phyloP scores from a whole-genome alignment of 345 rosid species.

The Odontarrhena argentea region DNA sequence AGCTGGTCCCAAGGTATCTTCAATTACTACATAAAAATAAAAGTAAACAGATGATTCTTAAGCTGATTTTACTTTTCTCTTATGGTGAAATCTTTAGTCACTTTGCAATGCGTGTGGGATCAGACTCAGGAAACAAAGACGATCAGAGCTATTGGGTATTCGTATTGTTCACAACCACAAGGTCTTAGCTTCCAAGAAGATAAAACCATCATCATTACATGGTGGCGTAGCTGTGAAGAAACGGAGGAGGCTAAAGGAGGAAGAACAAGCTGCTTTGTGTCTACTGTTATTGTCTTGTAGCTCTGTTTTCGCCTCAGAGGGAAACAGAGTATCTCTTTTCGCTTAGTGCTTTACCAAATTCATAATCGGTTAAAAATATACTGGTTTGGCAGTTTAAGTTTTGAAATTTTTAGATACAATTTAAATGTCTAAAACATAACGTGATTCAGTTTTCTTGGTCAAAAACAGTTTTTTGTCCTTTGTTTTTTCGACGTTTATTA shows the following conservation, averaged over 20 bases:
- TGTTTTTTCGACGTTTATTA: too few relatives aligned
- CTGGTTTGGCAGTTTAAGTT: too few relatives aligned
- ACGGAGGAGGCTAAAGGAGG: constrained; percentile 63
- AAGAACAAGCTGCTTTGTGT: constrained; percentile 82
- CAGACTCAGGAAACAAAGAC: constrained; percentile 66
- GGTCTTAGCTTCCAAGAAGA: constrained; percentile 34
- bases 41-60: background rate
- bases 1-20: constrained; percentile 75
- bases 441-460: too few relatives aligned
- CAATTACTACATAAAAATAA: background rate
- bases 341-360: too few relatives aligned
- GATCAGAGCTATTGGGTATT: constrained; percentile 38
- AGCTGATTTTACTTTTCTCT: background rate
- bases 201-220: constrained; percentile 1
- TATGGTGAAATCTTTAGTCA: constrained; percentile 48
- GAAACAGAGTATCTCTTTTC: constrained; percentile 2
- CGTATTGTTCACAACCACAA: constrained; percentile 37
- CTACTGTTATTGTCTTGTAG: constrained; percentile 73
- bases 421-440: too few relatives aligned
- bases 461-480: too few relatives aligned
- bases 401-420: too few relatives aligned
- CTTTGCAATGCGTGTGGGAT: constrained; percentile 96
- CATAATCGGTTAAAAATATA: too few relatives aligned
- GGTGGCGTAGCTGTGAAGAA: constrained; percentile 49
- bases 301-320: constrained; percentile 50